Evolutionary conservation across 441 rosid species (phyloP), one percentile per base, ranked within the genome.

Genomic region (Adansonia madagascariensis): DNA sequence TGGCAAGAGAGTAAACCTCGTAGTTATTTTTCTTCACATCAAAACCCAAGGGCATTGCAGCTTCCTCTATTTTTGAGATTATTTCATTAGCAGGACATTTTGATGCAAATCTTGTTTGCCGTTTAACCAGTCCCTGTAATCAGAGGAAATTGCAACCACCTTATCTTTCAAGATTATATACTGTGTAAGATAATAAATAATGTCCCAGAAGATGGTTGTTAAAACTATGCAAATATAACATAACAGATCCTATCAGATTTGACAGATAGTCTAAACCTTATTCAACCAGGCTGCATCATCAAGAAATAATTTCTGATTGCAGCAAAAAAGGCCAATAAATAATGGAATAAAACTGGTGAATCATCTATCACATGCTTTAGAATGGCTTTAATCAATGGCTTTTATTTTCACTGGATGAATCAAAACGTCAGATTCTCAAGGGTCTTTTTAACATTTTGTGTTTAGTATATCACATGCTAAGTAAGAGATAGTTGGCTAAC

Each of bases 101-200:
- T 2, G 99, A 96, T 56, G 99, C 85, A 84, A 96, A 96, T 80
- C 95, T 91, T 8, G 99, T 92, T 84, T 96, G 93, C 44, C 99
- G 89, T 83, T 92, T 91, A 75, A 94, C 98, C 79, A 94, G 92
- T 59, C 98, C 99, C 99, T 94, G 84, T 60, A 62, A 41, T 46
- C 59, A 76, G 75, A 76, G 18, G 60, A 79, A 84, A 79, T 20
- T 35, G 11, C 47, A 79, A 65, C 73, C 39, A 71, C 71, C 47
- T 59, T 73, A 74, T 47, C 27, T 52, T 61, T 41, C 44, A 11
- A 5, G 70, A 9, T 63, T n/a, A 66, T 35, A 35, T 69, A 12
- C 31, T 47, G 22, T 31, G 18, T 20, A 8, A 50, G 41, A 17
- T 17, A 62, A 35, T 41, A 24, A 50, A 52, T 44, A 27, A 71